Base-by-base conservation (phyloP, 192 early-diverging fungal species). In the Podila epicladia region DNA sequence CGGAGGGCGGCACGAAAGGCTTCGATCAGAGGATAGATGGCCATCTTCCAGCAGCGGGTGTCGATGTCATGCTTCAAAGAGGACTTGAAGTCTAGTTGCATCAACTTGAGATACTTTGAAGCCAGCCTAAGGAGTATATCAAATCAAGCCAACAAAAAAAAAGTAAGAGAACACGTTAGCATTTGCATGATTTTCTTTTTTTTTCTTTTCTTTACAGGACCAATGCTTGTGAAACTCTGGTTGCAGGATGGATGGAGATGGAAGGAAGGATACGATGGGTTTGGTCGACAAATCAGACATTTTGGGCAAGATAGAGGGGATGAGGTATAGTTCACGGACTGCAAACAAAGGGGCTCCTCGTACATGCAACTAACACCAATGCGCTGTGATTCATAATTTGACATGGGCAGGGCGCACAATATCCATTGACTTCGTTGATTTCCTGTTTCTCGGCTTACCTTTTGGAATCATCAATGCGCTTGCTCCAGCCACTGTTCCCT, bases 41-140 rank as follows among this genome's bases (percentile, higher is more conserved):
- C 87, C 32, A 76, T 69, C 66, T 87, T 90, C 89, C 89, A 90
- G 53, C 85, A 90, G 55, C 85, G 67, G 15, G 79, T 73, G 24
- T 86, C 86, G 48, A 90, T 83, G n/a, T 85, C 85, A 53, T 90
- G 85, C 73, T 88, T 90, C 41, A 84, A 57, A 0, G 89, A 84
- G 31, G 74, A 84, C 33, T 79, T 74, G 41, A 83, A 82, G 71
- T 88, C 86, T 4, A 85, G 60, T 12, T 85, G 69, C 32, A 87
- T 65, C 22, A 87, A 41, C 49, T 84, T 74, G 22, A 84, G 68
- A 38, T 88, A 90, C 28, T 82, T 85, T 11, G 66, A 58, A 17
- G 82, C 82, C 48, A 90, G 58, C 22, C 83, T 85, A 71, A 12
- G 38, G 41, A 59, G 37, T 6, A 19, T 49, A 64, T 53, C 20